Percentiles rank a stretch among this genome's conserved stretches.
phyloP scores from a whole-genome alignment of 2,329 filamentous ascomycete species.

The Mycosphaerella sp. region DNA sequence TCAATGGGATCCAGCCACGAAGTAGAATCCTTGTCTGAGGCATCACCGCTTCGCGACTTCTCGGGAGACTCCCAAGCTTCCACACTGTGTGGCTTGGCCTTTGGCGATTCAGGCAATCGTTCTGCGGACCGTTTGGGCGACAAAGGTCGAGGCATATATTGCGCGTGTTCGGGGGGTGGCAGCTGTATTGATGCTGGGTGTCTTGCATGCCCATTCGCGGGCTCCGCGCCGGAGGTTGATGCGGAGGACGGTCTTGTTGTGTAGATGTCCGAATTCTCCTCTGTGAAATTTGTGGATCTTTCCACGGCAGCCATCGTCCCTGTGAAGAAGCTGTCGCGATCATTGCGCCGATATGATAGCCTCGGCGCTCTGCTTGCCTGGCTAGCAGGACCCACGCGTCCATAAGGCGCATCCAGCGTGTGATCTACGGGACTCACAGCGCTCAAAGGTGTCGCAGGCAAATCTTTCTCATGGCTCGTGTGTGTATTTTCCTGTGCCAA shows the following conservation, averaged over 20 bases:
- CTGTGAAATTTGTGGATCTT: conserved; percentile 2
- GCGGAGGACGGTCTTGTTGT: conserved; percentile 6
- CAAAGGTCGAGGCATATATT: conserved; percentile 63
- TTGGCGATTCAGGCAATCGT: conserved; percentile 39
- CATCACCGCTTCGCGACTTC: conserved; percentile 3
- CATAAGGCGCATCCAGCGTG: conserved; percentile 22
- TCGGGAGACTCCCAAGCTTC: conserved; percentile 16
- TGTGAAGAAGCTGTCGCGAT: conserved; percentile 29
- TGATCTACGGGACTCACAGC: conserved; percentile 35
- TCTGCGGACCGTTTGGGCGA: conserved; percentile 54
- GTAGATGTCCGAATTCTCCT: background rate
- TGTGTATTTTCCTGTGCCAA: conserved; percentile 50
- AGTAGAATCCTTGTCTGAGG: conserved; percentile 23
- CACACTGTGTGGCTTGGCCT: conserved; percentile 12
- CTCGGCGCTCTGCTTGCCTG: conserved; percentile 41
- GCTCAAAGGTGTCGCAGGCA: conserved; percentile 65
- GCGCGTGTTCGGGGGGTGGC: conserved; percentile 33
- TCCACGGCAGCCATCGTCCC: conserved; percentile 28
- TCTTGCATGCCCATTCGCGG: conserved; percentile 9
- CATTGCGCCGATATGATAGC: conserved; percentile 22
- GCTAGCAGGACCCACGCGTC: background rate
- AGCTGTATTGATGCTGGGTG: conserved; percentile 17
- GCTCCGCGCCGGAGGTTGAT: conserved; percentile 6
- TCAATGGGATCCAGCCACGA: conserved; percentile 56
- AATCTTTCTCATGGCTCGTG: conserved; percentile 56